phyloP scores from a whole-genome alignment of 2,329 filamentous ascomycete genomes.

The Teratosphaeria gauchensis region DNA sequence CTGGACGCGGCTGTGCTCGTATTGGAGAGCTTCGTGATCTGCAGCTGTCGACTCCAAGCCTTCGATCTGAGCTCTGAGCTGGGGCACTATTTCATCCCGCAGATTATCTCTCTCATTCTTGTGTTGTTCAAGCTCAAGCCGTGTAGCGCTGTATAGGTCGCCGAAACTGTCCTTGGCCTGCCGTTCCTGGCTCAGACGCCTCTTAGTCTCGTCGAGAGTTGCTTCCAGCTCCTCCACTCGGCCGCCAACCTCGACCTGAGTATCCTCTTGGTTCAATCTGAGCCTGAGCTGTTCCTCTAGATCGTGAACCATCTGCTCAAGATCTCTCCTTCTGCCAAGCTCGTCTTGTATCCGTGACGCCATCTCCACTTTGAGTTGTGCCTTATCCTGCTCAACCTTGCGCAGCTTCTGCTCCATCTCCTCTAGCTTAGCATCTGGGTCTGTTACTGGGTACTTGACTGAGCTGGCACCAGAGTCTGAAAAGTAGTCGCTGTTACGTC shows the following conservation, averaged over 20 bases:
- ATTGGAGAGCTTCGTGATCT: slow-evolving; percentile 62
- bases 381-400: slow-evolving; percentile 82
- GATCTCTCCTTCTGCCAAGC: slow-evolving; percentile 59
- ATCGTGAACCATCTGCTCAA: slow-evolving; percentile 76
- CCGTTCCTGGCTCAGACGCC: slow-evolving; percentile 74
- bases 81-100: slow-evolving; percentile 76
- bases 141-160: slow-evolving; percentile 75
- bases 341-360: slow-evolving; percentile 84
- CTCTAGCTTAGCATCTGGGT: slow-evolving; percentile 46
- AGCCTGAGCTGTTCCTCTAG: slow-evolving; percentile 56
- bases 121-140: slow-evolving; percentile 69
- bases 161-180: slow-evolving; percentile 88
- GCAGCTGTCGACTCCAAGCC: slow-evolving; percentile 66
- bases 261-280: slow-evolving; percentile 33
- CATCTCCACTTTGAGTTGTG: slow-evolving; percentile 73
- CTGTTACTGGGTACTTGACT: slow-evolving; percentile 61
- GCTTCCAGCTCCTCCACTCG: slow-evolving; percentile 69
- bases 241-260: slow-evolving; percentile 34
- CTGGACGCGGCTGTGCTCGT: slow-evolving; percentile 75
- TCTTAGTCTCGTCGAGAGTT: slow-evolving; percentile 70
- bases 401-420: slow-evolving; percentile 78
- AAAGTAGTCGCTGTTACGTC: slow-evolving; percentile 92
- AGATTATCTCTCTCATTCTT: slow-evolving; percentile 87
- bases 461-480: slow-evolving; percentile 91
- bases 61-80: slow-evolving; percentile 65